A percentile compares a stretch with the other conserved stretches of the same genome.
Evolutionary conservation across 1,284 basidiomycete species (phyloP).

Genomic region (Ganoderma boninense): DNA sequence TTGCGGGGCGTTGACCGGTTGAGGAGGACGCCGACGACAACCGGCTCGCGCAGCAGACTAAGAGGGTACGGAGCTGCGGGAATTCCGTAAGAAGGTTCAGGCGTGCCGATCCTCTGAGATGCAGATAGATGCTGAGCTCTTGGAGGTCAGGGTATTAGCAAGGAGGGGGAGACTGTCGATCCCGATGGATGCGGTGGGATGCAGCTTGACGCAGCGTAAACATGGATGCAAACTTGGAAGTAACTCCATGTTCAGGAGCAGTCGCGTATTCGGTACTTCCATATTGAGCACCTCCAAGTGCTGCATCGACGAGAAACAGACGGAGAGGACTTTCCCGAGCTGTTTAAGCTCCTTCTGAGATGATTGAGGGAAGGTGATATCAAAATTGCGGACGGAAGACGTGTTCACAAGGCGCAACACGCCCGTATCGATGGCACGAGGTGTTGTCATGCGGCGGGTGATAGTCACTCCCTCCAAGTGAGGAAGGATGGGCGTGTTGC

Average conservation of each 20-base stretch:
- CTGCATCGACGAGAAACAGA: background rate
- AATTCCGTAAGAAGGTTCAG: too few species aligned
- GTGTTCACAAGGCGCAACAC: background rate
- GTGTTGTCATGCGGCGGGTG: background rate
- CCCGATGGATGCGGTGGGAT: too few species aligned
- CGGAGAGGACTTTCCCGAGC: background rate
- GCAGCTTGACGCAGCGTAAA: background rate
- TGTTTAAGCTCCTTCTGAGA: too few species aligned
- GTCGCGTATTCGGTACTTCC: background rate
- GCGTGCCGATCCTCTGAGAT: too few species aligned
- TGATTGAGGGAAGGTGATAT: background rate
- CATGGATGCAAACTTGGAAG: background rate
- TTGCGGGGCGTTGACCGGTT: too few species aligned
- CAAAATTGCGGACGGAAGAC: background rate
- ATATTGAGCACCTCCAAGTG: background rate
- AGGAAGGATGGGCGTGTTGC: background rate
- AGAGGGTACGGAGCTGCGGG: too few species aligned
- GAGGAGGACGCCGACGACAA: too few species aligned
- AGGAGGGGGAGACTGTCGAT: too few species aligned
- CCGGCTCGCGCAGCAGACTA: too few species aligned
- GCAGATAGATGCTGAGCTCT: background rate
- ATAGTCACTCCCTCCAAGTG: background rate
- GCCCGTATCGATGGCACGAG: too few species aligned
- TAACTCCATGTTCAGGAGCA: background rate
- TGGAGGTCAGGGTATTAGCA: too few species aligned